These are phyloP conservation scores for Fraxinus xanthoxyloides DNA, from an alignment of 305 asterid species.

Conservation along the genomic window DNA sequence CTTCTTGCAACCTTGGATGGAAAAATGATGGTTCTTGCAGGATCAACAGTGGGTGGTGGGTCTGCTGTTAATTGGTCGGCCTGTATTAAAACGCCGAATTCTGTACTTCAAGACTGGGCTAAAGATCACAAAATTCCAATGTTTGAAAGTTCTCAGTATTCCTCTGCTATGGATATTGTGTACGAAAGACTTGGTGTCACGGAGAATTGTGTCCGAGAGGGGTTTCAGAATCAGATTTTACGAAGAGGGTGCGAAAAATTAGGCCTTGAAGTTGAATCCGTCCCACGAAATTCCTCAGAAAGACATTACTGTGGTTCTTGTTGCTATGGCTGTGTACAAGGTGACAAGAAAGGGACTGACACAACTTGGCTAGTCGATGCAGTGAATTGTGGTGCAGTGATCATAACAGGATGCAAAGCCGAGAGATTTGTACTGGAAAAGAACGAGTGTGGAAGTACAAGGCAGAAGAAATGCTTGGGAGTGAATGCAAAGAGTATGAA, in stretches of 20 bases:
- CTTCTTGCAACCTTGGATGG: constrained; percentile 63
- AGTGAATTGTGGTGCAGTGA: constrained; percentile 65
- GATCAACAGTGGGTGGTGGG: constrained; percentile 94
- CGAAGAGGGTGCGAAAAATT: constrained; percentile 73
- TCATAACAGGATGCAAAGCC: constrained; percentile 70
- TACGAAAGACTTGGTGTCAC: constrained; percentile 68
- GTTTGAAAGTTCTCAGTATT: constrained; percentile 37
- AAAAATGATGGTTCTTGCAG: constrained; percentile 62
- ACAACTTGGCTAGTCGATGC: constrained; percentile 92
- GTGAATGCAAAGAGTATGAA: constrained; percentile 46
- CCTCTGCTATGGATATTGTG: constrained; percentile 59
- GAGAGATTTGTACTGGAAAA: constrained; percentile 43
- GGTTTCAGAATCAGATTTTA: constrained; percentile 69
- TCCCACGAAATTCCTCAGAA: constrained; percentile 65
- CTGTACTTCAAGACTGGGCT: constrained; percentile 63
- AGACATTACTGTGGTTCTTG: constrained; percentile 82
- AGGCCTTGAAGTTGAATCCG: constrained; percentile 44
- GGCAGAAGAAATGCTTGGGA: constrained; percentile 53
- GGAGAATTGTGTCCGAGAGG: constrained; percentile 50
- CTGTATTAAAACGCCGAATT: constrained; percentile 53
- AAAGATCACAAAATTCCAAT: constrained; percentile 36
- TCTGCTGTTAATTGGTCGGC: constrained; percentile 93
- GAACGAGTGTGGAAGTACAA: constrained; percentile 5
- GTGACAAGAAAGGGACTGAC: constrained; percentile 81
- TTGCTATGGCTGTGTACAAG: constrained; percentile 65